phyloP scores from a whole-genome alignment of 2,329 filamentous ascomycete genomes.

The Juglanconis sp. region DNA sequence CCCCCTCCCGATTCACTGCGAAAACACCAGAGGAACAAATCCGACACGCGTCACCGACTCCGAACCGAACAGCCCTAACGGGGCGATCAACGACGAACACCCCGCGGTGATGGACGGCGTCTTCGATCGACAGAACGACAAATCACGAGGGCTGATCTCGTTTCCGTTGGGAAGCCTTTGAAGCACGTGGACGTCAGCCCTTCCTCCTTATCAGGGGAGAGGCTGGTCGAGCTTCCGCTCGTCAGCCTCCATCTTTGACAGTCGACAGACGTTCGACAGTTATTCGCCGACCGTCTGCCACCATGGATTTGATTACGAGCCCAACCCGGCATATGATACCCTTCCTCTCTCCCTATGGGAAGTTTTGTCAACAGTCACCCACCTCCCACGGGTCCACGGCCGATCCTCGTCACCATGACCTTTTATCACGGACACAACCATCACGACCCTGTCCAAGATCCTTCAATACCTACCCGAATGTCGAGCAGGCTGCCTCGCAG shows the following conservation, averaged over 20 bases:
- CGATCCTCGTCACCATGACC: constrained; percentile 3
- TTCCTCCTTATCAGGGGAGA: neutral
- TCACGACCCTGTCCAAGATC: constrained; percentile 13
- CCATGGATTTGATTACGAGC: constrained; percentile 16
- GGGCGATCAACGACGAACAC: neutral
- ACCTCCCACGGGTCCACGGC: neutral
- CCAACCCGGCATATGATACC: constrained; percentile 8
- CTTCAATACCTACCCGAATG: constrained; percentile 29
- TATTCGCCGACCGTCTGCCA: neutral
- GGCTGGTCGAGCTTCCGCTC: neutral
- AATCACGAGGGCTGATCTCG: neutral
- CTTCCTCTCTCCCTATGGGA: neutral
- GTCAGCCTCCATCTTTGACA: neutral
- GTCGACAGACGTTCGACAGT: neutral
- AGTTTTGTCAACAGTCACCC: neutral
- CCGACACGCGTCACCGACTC: neutral
- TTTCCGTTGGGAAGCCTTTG: neutral
- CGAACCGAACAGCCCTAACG: neutral
- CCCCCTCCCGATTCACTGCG: neutral
- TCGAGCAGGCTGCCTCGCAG: constrained; percentile 23
- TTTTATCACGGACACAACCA: constrained; percentile 4
- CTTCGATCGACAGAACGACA: constrained; percentile 6
- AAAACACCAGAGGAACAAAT: neutral
- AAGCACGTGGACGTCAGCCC: neutral
- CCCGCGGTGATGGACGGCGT: neutral